phyloP scores from a whole-genome alignment of 2,329 filamentous ascomycete genomes.

The Zarea fungicola region DNA sequence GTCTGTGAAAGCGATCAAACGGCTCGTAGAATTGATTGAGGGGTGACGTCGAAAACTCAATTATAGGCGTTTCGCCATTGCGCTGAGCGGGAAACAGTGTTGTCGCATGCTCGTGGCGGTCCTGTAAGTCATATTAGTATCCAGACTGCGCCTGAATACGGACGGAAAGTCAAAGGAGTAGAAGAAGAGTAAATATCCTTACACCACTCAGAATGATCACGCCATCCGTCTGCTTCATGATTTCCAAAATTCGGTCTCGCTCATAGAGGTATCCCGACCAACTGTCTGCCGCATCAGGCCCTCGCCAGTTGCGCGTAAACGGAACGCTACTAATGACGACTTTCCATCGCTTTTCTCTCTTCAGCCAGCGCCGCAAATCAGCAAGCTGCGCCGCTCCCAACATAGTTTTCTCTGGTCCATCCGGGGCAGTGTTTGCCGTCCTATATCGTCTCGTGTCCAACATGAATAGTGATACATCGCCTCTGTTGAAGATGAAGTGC shows the following conservation, averaged over 20 bases:
- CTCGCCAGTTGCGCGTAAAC: conserved; percentile 68
- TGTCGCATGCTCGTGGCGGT: conserved; percentile 64
- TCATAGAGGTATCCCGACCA: conserved; percentile 64
- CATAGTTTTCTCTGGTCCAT: conserved; percentile 45
- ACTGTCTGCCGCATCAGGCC: conserved; percentile 50
- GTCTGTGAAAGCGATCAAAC: conserved; percentile 51
- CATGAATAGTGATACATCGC: conserved; percentile 61
- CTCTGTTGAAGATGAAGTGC: conserved; percentile 61
- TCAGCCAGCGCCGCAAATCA: conserved; percentile 55
- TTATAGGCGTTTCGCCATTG: conserved; percentile 39
- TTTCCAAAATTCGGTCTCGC: conserved; percentile 54
- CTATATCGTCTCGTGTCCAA: conserved; percentile 59
- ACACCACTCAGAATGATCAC: conserved; percentile 60
- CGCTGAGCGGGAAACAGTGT: conserved; percentile 37
- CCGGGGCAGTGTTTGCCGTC: conserved; percentile 34
- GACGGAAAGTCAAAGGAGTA: no score
- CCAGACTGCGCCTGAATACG: no score
- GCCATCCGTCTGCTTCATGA: conserved; percentile 60
- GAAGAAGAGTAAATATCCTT: no score
- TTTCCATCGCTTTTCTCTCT: conserved; percentile 46
- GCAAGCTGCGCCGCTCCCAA: conserved; percentile 54
- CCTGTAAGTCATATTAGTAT: conserved; percentile 12
- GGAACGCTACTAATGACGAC: conserved; percentile 61
- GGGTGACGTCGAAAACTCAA: conserved; percentile 63
- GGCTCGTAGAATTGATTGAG: conserved; percentile 66